A percentile compares a stretch with the other conserved stretches of the same genome.
phyloP scores from a whole-genome alignment of 192 early-diverging fungal genomes.

The Oehlia diaphana region DNA sequence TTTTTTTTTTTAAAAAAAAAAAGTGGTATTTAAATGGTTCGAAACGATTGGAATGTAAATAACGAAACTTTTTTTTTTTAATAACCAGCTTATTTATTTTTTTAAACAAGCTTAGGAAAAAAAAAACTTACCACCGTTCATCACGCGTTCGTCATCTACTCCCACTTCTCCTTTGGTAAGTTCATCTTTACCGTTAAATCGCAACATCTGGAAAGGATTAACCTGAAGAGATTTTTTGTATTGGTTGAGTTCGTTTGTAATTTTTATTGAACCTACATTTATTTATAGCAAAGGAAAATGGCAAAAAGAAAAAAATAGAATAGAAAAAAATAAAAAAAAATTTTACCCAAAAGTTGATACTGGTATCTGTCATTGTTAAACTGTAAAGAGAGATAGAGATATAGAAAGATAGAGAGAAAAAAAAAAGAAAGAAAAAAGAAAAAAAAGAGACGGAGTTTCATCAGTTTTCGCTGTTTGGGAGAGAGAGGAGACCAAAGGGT shows the following conservation, averaged over 20 bases:
- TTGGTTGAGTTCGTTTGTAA: background rate
- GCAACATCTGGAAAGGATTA: conserved; percentile 26
- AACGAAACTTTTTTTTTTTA: too few relatives aligned
- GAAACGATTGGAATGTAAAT: too few relatives aligned
- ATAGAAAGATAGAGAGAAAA: background rate
- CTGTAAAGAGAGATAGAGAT: background rate
- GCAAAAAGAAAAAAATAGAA: conserved; percentile 6
- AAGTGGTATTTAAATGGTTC: too few relatives aligned
- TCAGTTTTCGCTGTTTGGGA: background rate
- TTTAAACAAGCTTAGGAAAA: too few relatives aligned
- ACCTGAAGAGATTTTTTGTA: conserved; percentile 23
- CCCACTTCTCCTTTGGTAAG: conserved; percentile 6
- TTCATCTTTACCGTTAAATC: conserved; percentile 23
- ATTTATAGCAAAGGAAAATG: background rate
- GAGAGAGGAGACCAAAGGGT: background rate
- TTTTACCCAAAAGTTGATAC: conserved; percentile 26
- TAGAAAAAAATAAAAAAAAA: background rate
- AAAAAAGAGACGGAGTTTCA: background rate
- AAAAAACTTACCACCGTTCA: conserved; percentile 27
- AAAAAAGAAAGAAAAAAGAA: background rate
- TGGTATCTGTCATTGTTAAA: conserved; percentile 8
- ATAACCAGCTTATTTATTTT: background rate
- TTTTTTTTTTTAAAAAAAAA: too few relatives aligned
- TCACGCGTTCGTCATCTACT: conserved; percentile 23
- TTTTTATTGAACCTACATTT: conserved; percentile 11